Evolutionary conservation across 345 rosid species (phyloP).

Genomic region (Microcos paniculata): DNA sequence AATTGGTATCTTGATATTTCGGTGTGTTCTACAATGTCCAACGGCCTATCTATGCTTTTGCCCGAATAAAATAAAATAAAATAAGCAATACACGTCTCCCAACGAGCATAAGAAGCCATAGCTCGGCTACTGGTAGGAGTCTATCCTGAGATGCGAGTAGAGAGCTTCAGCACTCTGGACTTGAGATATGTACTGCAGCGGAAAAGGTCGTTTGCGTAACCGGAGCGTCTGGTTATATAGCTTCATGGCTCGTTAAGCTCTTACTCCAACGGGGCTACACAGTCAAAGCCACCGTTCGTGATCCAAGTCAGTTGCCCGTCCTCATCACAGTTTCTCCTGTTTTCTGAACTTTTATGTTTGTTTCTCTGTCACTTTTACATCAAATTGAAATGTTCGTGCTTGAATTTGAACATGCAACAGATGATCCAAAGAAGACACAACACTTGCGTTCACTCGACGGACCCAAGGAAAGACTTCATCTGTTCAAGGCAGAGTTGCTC

Average conservation of each 20-base stretch:
- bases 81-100: no score
- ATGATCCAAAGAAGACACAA: slow-evolving; percentile 32
- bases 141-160: no score
- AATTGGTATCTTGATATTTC: not conserved
- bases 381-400: not conserved
- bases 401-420: slow-evolving; percentile 20
- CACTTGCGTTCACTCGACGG: slow-evolving; percentile 35
- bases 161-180: no score
- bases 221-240: slow-evolving; percentile 39
- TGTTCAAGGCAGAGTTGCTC: slow-evolving; percentile 31
- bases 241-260: slow-evolving; percentile 41
- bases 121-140: no score
- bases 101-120: no score
- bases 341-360: not conserved
- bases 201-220: slow-evolving; percentile 34
- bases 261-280: slow-evolving; percentile 34
- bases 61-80: no score
- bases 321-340: not conserved
- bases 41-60: no score
- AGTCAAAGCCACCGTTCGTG: slow-evolving; percentile 33
- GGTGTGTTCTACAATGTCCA: not conserved
- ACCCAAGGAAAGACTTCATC: slow-evolving; percentile 36
- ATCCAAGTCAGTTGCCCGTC: slow-evolving; percentile 23
- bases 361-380: not conserved
- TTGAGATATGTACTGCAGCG: not conserved